Base-by-base conservation (phyloP, 495 filamentous ascomycete genomes). In the Hypoxylon fuscum region DNA sequence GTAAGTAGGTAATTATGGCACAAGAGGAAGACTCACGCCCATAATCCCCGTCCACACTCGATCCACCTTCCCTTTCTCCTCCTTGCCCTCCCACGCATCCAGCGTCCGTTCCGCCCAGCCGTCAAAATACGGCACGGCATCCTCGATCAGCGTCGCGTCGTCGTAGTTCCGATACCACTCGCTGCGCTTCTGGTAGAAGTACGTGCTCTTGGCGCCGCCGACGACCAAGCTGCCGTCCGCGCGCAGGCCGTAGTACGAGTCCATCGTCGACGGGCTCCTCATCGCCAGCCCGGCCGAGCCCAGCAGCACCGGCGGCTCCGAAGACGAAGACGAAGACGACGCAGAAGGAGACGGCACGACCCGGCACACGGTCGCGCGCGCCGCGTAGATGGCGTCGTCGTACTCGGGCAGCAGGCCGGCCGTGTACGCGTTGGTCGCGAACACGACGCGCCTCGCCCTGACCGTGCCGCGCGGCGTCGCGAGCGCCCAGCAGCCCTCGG, bases 341-440 rank as follows among this genome's bases (percentile, higher is more conserved):
- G 35, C 5, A 14, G 45, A 6, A 37, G 14, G 50, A 14, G 45
- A 6, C 32, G 14, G 50, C 14, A 51, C 50, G 21, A 47, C 10
- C 32, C 59, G 50, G 21, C 47, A 55, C 1, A 42, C 61, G 3
- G 62, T 56, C 23, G 80, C 82, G 32, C 85, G 78, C 11, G 85
- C 72, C 1, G 85, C 85, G 15, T 87, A 78, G 54, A 89, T 85
- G 32, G 77, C 70, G 35, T 78, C 75, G 35, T 73, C 70, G 52
- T 88, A 79, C 32, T 79, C 62, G 2, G 81, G 78, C 17, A 81
- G 72, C 25, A 89, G 68, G 22, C 78, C 75, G 0, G 81, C 75
- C 8, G 83, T 83, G 61, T 89, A 89, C 11, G 80, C 87, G 59
- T 89, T 89, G 15, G 84, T 89, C 31, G 87, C 87, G 29, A 87